Percentiles rank a stretch among this genome's conserved stretches.
phyloP scores from a whole-genome alignment of 1,284 basidiomycete species.

The Puccinia hordei region DNA sequence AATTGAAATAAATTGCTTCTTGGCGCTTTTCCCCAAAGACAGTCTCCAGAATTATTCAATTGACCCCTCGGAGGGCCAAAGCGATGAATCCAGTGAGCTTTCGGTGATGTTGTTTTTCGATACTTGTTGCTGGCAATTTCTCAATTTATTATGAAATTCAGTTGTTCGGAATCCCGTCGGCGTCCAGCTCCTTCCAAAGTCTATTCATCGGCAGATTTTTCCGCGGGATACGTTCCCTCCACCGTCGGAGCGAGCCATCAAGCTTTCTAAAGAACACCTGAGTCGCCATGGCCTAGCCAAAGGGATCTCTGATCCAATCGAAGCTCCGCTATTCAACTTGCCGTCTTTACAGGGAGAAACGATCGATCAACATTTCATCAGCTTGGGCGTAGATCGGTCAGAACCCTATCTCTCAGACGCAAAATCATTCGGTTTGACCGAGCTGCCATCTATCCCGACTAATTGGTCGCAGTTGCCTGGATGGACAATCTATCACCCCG shows the following conservation, averaged over 20 bases:
- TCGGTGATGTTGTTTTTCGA: background rate
- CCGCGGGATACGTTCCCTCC: constrained; percentile 68
- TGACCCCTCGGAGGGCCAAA: background rate
- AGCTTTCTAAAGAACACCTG: constrained; percentile 79
- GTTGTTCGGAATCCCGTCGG: constrained; percentile 75
- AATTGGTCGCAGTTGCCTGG: constrained; percentile 76
- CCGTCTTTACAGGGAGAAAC: constrained; percentile 79
- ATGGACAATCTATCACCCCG: constrained; percentile 82
- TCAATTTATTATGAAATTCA: background rate
- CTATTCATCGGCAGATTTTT: constrained; percentile 81
- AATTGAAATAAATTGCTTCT: background rate
- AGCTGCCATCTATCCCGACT: constrained; percentile 68
- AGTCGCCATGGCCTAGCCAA: constrained; percentile 76
- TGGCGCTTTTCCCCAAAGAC: background rate
- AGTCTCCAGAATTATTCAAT: background rate
- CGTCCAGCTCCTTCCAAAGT: constrained; percentile 83
- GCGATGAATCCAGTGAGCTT: constrained; percentile 15
- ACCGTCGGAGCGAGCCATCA: constrained; percentile 68
- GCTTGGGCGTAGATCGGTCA: constrained; percentile 71
- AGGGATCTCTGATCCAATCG: constrained; percentile 75
- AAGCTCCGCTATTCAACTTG: constrained; percentile 76
- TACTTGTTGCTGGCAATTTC: background rate
- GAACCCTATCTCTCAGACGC: constrained; percentile 82
- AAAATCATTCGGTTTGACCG: constrained; percentile 68
- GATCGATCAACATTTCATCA: constrained; percentile 86